Conservation (phyloP, 2,329 filamentous ascomycete genomes). For the Blastomyces emzantsi region DNA sequence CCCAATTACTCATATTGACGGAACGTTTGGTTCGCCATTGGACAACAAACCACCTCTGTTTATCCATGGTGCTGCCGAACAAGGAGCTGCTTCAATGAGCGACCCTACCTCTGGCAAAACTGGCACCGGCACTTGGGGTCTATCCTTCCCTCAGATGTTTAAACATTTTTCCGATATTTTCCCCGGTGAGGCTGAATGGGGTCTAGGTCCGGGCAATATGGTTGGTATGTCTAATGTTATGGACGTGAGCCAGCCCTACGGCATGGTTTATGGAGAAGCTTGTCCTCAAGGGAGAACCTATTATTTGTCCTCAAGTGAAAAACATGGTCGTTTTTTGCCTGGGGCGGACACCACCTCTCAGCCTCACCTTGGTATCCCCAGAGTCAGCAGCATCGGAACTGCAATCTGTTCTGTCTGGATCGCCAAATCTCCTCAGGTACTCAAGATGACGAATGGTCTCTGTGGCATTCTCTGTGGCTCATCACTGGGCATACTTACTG, state of each 20-base stretch:
- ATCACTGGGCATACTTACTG: slow-evolving; percentile 69
- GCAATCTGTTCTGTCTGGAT: slow-evolving; percentile 79
- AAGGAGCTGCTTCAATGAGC: slow-evolving; percentile 69
- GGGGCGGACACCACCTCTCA: slow-evolving; percentile 52
- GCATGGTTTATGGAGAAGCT: slow-evolving; percentile 76
- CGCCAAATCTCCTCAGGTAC: slow-evolving; percentile 67
- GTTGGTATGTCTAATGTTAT: slow-evolving; percentile 75
- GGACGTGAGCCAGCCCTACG: slow-evolving; percentile 80
- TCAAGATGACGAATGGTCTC: slow-evolving; percentile 63
- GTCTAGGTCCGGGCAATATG: slow-evolving; percentile 64
- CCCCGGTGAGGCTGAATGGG: slow-evolving; percentile 64
- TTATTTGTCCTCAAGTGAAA: slow-evolving; percentile 64
- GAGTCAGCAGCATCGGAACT: slow-evolving; percentile 59
- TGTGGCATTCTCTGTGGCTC: slow-evolving; percentile 78
- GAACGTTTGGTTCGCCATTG: slow-evolving; percentile 57
- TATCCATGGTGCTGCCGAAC: slow-evolving; percentile 72
- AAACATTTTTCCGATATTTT: slow-evolving; percentile 70
- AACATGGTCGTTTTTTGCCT: slow-evolving; percentile 64
- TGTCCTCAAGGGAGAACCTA: slow-evolving; percentile 74
- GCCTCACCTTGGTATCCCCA: slow-evolving; percentile 65
- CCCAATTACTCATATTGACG: slow-evolving; percentile 70
- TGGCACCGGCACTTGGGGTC: slow-evolving; percentile 65
- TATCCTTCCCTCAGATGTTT: slow-evolving; percentile 64
- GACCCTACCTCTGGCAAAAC: slow-evolving; percentile 64
- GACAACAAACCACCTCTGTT: slow-evolving; percentile 67